These are phyloP conservation scores for Penicillium polonicum DNA, from an alignment of 2,329 filamentous ascomycete genomes.

Conservation along the genomic window DNA sequence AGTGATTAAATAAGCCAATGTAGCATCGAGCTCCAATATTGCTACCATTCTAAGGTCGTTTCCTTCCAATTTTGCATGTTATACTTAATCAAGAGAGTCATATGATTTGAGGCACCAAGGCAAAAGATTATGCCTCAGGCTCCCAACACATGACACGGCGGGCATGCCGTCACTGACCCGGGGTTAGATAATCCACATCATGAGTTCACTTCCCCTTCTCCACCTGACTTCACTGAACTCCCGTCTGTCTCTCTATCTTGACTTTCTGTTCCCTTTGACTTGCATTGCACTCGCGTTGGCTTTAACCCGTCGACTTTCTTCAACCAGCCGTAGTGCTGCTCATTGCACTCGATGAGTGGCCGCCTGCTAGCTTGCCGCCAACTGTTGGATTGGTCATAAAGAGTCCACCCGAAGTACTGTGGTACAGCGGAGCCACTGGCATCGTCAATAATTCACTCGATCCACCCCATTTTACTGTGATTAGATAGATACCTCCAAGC, in stretches of 20 bases:
- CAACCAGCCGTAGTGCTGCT: constrained; percentile 22
- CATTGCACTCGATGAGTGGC: constrained; percentile 37
- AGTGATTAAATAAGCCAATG: not conserved
- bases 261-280: constrained; percentile 4
- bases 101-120: not conserved
- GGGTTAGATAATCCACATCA: constrained; percentile 22
- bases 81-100: not conserved
- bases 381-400: constrained; percentile 37
- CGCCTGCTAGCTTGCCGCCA: constrained; percentile 28
- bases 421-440: constrained; percentile 18
- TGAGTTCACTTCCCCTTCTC: constrained; percentile 22
- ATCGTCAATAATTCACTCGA: constrained; percentile 16
- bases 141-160: constrained; percentile 11
- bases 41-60: not conserved
- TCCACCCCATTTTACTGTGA: not conserved
- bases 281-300: constrained; percentile 11
- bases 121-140: not conserved
- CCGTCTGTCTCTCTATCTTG: constrained; percentile 5
- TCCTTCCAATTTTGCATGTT: not conserved
- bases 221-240: constrained; percentile 14
- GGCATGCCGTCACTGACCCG: constrained; percentile 14
- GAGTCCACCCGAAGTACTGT: constrained; percentile 17
- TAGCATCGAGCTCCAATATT: not conserved
- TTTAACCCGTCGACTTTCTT: constrained; percentile 9
- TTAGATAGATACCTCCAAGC: not conserved